phyloP scores from a whole-genome alignment of 2,329 filamentous ascomycete species.

The Passalora sequoiae region DNA sequence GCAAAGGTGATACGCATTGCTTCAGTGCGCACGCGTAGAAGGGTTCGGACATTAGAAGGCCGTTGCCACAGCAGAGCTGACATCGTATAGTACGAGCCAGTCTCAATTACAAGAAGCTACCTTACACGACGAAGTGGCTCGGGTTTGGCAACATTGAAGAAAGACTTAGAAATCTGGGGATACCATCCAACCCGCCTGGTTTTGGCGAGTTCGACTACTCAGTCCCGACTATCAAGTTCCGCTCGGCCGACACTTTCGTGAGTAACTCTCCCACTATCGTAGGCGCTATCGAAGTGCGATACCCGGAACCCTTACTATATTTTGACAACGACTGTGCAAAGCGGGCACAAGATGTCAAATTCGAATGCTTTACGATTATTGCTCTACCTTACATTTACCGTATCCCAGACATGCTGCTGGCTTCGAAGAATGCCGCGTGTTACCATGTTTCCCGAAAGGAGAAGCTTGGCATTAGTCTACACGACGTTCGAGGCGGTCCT shows the following conservation, averaged over 20 bases:
- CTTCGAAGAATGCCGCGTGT: conserved; percentile 46
- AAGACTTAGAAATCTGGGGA: conserved; percentile 46
- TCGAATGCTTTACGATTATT: conserved; percentile 38
- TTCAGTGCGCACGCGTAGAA: conserved; percentile 1
- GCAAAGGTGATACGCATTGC: neutral
- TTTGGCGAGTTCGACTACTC: conserved; percentile 40
- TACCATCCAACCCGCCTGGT: conserved; percentile 47
- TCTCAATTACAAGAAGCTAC: neutral
- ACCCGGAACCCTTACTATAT: conserved; percentile 55
- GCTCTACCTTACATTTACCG: conserved; percentile 42
- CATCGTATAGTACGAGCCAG: neutral
- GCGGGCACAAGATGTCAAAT: conserved; percentile 39
- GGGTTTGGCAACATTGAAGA: neutral
- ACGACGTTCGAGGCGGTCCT: neutral
- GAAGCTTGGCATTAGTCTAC: neutral
- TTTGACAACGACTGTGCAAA: conserved; percentile 48
- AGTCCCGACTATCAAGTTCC: conserved; percentile 52
- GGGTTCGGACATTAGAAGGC: neutral
- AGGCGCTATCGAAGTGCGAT: conserved; percentile 50
- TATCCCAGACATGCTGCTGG: conserved; percentile 49
- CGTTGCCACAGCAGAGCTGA: neutral
- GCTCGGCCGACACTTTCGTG: conserved; percentile 52
- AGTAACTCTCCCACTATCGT: conserved; percentile 61
- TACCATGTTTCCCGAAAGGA: conserved; percentile 30
- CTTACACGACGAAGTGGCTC: conserved; percentile 1